Percentiles rank a stretch among this genome's conserved stretches.
These are phyloP conservation scores for Cystofilobasidium macerans DNA, from an alignment of 768 basidiomycete genomes.

Conservation along the genomic window DNA sequence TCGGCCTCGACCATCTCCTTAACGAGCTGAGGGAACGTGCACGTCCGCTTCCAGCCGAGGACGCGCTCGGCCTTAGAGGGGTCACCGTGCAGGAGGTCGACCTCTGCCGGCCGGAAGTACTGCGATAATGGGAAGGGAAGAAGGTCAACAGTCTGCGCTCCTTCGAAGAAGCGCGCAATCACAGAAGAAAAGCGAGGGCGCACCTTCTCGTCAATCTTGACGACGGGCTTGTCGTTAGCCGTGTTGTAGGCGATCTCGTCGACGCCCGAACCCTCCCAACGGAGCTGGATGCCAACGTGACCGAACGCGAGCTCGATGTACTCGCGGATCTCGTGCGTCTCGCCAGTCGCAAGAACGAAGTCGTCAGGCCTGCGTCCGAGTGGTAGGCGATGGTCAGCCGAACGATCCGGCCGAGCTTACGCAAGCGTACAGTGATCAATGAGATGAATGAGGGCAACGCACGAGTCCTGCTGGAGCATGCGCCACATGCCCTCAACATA, in stretches of 20 bases:
- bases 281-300: constrained; percentile 54
- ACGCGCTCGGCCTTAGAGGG: constrained; percentile 77
- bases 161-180: neutral
- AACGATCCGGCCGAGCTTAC: neutral
- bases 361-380: constrained; percentile 60
- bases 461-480: constrained; percentile 68
- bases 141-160: too few species aligned
- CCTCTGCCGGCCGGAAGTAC: constrained; percentile 93
- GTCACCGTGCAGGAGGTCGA: constrained; percentile 50
- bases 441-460: neutral
- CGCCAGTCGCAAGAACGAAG: constrained; percentile 89
- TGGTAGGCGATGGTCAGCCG: too few species aligned
- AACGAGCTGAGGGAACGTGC: constrained; percentile 72
- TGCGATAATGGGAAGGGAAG: too few species aligned
- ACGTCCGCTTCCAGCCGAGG: constrained; percentile 82
- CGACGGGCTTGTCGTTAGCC: constrained; percentile 58
- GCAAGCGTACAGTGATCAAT: too few species aligned
- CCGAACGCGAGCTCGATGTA: constrained; percentile 80
- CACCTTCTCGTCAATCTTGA: constrained; percentile 56
- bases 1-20: constrained; percentile 71
- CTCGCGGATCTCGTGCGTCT: constrained; percentile 89
- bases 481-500: constrained; percentile 98
- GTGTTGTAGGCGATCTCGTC: constrained; percentile 46
- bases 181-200: neutral
- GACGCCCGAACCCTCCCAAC: constrained; percentile 31